Percentiles rank a stretch among this genome's conserved stretches.
These are phyloP conservation scores for Aquilaria malaccensis DNA, from an alignment of 345 rosid species.

Conservation along the genomic window DNA sequence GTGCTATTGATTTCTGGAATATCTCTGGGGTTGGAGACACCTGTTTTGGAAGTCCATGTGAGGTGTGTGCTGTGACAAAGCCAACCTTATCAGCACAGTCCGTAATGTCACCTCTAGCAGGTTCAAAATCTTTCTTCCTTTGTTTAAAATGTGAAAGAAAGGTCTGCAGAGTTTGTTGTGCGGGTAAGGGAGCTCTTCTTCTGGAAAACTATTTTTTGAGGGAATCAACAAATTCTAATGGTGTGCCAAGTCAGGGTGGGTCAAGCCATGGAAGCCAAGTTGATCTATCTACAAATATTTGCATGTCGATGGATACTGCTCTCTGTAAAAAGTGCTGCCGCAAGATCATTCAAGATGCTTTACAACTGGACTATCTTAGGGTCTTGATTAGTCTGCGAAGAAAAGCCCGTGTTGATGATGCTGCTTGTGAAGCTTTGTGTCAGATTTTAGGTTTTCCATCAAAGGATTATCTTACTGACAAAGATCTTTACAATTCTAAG, in stretches of 20 bases:
- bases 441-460: slow-evolving; percentile 50
- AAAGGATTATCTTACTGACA: slow-evolving; percentile 30
- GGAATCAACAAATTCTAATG: slow-evolving; percentile 33
- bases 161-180: slow-evolving; percentile 82
- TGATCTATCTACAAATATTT: slow-evolving; percentile 45
- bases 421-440: slow-evolving; percentile 55
- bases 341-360: slow-evolving; percentile 61
- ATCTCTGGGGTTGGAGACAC: slow-evolving; percentile 46
- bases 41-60: slow-evolving; percentile 65
- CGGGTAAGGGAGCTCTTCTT: slow-evolving; percentile 87
- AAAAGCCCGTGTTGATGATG: slow-evolving; percentile 59
- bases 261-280: slow-evolving; percentile 49
- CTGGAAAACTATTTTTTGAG: slow-evolving; percentile 42
- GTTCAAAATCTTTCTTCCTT: slow-evolving; percentile 35
- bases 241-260: slow-evolving; percentile 46
- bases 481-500: slow-evolving; percentile 26
- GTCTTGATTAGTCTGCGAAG: slow-evolving; percentile 77
- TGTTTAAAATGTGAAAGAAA: slow-evolving; percentile 69
- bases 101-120: slow-evolving; percentile 28
- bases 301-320: slow-evolving; percentile 44
- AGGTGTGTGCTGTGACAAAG: slow-evolving; percentile 56
- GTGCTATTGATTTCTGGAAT: slow-evolving; percentile 78
- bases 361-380: slow-evolving; percentile 76
- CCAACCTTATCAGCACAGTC: slow-evolving; percentile 28
- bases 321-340: slow-evolving; percentile 77